Evolutionary conservation across 2,329 filamentous ascomycete genomes (phyloP), one percentile per base, ranked within the genome.

Genomic region (Fusarium tupiense): DNA sequence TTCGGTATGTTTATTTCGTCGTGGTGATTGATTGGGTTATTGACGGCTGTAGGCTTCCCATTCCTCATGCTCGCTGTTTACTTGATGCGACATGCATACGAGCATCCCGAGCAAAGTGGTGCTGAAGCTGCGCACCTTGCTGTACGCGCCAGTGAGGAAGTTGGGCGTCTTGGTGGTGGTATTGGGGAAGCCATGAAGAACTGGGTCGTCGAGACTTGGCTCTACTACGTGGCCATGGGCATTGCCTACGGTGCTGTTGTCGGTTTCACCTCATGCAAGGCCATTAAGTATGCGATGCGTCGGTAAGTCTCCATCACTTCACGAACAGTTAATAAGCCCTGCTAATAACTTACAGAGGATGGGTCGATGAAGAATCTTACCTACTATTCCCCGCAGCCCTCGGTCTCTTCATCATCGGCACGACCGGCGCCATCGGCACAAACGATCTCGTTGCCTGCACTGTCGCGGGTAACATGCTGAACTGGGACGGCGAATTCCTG

Each of bases 401-500:
- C 9, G 88, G 87, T 22, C 82, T 91, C 16, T 90, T 91, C 76
- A 82, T 89, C 41, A 83, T 91, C 33, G 89, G 90, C 6, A 88
- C 88, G 1, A 88, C 87, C 64, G 89, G 89, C 33, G 83, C 85
- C 29, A 83, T 91, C 22, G 89, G 89, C 19, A 89, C 88, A 0
- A 88, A 91, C 62, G 90, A 91, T 69, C 85, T 90, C 0, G 83
- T 91, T 8, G 89, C 89, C 8, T 91, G 89, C 76, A 91, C 91
- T 65, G 84, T 88, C 6, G 89, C 90, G 2, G 90, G 90, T 12
- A 88, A 85, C 74, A 85, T 85, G 19, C 81, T 91, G 52, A 91
- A 91, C 79, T 91, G 90, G 90, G 87, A 91, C 63, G 89, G 90
- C 7, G 77, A 85, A n/a, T 91, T 88, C 73, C 86, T 90, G 6